A percentile compares a stretch with the other conserved stretches of the same genome.
Conservation (phyloP, 1,284 basidiomycete genomes). For the Sporisorium scitamineum region DNA sequence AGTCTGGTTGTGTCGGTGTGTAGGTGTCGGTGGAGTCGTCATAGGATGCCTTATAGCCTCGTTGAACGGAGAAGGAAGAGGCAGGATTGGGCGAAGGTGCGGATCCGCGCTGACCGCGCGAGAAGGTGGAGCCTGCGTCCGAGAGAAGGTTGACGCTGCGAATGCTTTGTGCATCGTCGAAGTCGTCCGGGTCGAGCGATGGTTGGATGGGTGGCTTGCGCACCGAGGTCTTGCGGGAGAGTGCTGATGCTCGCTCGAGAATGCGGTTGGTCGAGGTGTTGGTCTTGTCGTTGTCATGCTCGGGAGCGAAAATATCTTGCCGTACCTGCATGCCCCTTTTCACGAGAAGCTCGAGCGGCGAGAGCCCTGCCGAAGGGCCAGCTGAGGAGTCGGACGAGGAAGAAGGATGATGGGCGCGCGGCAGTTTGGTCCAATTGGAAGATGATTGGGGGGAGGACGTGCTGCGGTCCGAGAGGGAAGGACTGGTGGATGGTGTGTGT, state of each 20-base stretch:
- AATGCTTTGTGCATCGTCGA: conserved; percentile 45
- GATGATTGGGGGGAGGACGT: conserved; percentile 2
- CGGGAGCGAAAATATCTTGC: conserved; percentile 37
- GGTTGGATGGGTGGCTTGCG: conserved; percentile 38
- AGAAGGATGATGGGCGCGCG: conserved; percentile 9
- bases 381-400: conserved; percentile 6
- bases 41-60: conserved; percentile 39
- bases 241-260: conserved; percentile 46
- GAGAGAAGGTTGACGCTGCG: conserved; percentile 51
- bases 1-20: conserved; percentile 6
- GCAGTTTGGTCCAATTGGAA: conserved; percentile 19
- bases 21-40: conserved; percentile 23
- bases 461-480: conserved; percentile 37
- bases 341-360: conserved; percentile 46
- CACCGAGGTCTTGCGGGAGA: conserved; percentile 46
- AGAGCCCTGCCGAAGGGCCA: conserved; percentile 19
- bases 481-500: conserved; percentile 39
- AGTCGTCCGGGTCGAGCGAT: conserved; percentile 47
- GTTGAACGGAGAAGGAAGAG: conserved; percentile 31
- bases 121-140: conserved; percentile 26
- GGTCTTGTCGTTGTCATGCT: not conserved
- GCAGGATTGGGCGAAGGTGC: conserved; percentile 15
- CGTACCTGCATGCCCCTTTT: conserved; percentile 50
- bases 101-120: conserved; percentile 5
- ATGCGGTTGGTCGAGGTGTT: conserved; percentile 17